Conservation (phyloP, 495 filamentous ascomycete species). For the Evernia prunastri region DNA sequence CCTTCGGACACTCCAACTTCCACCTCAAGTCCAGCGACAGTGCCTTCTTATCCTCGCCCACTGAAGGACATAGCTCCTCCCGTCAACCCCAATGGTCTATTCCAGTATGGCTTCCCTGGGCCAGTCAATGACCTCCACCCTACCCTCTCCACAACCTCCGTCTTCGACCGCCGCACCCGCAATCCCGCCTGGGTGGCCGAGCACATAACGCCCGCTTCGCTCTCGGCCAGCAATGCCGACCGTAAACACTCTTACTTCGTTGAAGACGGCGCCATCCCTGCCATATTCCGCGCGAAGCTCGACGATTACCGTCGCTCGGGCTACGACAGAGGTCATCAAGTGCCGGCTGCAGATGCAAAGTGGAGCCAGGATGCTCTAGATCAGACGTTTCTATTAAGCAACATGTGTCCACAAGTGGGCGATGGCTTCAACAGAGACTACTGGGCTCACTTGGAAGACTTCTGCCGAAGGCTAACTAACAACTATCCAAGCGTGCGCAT, state of each 20-base stretch:
- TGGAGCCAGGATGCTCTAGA: slow-evolving; percentile 94
- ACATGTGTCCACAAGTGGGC: slow-evolving; percentile 98
- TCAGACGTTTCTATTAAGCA: slow-evolving; percentile 82
- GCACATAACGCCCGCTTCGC: slow-evolving; percentile 89
- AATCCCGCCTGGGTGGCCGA: slow-evolving; percentile 96
- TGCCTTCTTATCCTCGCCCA: slow-evolving; percentile 35
- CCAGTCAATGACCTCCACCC: slow-evolving; percentile 76
- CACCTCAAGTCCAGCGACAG: slow-evolving; percentile 28
- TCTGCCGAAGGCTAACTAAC: slow-evolving; percentile 74
- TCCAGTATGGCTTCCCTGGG: slow-evolving; percentile 96
- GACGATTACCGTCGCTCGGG: slow-evolving; percentile 90
- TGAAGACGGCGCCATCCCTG: slow-evolving; percentile 73
- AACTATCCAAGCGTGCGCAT: slow-evolving; percentile 84
- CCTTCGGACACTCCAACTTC: slow-evolving; percentile 22
- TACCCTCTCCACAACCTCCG: slow-evolving; percentile 66
- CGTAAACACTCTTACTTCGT: slow-evolving; percentile 74
- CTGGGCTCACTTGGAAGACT: slow-evolving; percentile 98
- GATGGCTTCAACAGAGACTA: slow-evolving; percentile 98
- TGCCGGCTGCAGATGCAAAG: slow-evolving; percentile 94
- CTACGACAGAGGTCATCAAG: slow-evolving; percentile 67
- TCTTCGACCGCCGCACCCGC: slow-evolving; percentile 83
- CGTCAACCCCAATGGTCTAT: slow-evolving; percentile 82
- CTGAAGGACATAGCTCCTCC: slow-evolving; percentile 40
- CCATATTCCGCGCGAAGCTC: slow-evolving; percentile 81
- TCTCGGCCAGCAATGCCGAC: slow-evolving; percentile 68